Conservation (phyloP, 2,329 filamentous ascomycete species). For the Cyanodermella asteris region DNA sequence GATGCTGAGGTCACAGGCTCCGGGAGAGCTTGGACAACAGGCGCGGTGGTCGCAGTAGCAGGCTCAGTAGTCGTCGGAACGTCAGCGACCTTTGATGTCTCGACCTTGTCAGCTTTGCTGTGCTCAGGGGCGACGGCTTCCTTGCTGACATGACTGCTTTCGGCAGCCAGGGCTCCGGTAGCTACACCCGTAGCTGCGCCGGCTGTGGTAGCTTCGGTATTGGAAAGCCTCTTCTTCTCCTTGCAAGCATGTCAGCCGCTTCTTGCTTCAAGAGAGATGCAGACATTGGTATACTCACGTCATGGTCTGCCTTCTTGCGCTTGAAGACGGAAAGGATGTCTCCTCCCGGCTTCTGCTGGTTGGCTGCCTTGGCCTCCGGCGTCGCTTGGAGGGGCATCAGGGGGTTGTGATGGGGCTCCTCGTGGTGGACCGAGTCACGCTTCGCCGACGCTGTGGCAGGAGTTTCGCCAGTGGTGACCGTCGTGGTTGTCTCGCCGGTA, state of each 20-base stretch:
- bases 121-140: no score
- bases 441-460: conserved; percentile 2
- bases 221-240: neutral
- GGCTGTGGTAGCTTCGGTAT: no score
- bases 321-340: conserved; percentile 1
- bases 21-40: no score
- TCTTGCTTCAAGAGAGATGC: conserved; percentile 1
- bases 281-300: neutral
- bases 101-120: neutral
- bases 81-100: neutral
- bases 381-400: neutral
- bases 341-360: neutral
- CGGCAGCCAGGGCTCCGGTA: no score
- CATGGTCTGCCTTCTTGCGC: neutral
- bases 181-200: no score
- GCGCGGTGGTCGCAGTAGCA: no score
- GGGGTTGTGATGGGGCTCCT: conserved; percentile 1
- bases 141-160: no score
- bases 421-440: conserved; percentile 1
- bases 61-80: neutral
- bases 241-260: conserved; percentile 1
- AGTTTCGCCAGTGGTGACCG: conserved; percentile 1
- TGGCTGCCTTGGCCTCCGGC: conserved; percentile 1
- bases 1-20: no score
- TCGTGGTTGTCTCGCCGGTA: conserved; percentile 5